Evolutionary conservation across 768 basidiomycete species (phyloP).

Genomic region (Rhizopogon vesiculosus): DNA sequence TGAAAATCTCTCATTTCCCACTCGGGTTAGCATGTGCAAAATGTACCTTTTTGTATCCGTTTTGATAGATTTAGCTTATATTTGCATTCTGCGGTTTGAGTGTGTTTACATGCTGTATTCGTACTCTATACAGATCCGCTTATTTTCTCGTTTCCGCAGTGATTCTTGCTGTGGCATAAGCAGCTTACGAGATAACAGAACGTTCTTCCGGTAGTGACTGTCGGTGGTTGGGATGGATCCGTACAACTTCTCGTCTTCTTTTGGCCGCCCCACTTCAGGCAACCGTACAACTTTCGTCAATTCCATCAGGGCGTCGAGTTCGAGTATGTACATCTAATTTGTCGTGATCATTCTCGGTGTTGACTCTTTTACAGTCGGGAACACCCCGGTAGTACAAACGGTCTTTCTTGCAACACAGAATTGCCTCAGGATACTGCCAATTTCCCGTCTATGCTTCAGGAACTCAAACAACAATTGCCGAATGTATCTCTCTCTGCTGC

Average conservation of each 20-base stretch:
- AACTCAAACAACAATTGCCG: conserved; percentile 52
- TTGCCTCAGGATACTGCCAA: conserved; percentile 68
- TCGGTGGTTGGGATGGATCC: conserved; percentile 69
- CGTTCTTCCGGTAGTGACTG: conserved; percentile 53
- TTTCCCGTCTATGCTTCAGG: conserved; percentile 71
- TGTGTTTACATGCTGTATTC: too few relatives aligned
- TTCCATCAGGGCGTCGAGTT: conserved; percentile 64
- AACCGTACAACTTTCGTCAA: conserved; percentile 58
- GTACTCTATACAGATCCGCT: too few relatives aligned
- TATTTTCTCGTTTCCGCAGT: too few relatives aligned
- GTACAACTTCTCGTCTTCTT: conserved; percentile 55
- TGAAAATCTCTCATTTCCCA: too few relatives aligned
- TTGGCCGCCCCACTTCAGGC: conserved; percentile 43
- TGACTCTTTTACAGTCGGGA: conserved; percentile 64
- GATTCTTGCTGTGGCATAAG: too few relatives aligned
- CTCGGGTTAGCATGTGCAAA: too few relatives aligned
- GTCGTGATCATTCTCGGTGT: not conserved
- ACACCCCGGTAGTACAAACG: conserved; percentile 60
- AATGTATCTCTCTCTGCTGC: conserved; percentile 73
- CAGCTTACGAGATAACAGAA: conserved; percentile 26
- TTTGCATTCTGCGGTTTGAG: too few relatives aligned
- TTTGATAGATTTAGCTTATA: too few relatives aligned
- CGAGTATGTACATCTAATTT: conserved; percentile 40
- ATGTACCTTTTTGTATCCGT: too few relatives aligned
- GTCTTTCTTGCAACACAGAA: conserved; percentile 66